Conservation (phyloP, 495 filamentous ascomycete genomes). For the Penicillium malachiteum region DNA sequence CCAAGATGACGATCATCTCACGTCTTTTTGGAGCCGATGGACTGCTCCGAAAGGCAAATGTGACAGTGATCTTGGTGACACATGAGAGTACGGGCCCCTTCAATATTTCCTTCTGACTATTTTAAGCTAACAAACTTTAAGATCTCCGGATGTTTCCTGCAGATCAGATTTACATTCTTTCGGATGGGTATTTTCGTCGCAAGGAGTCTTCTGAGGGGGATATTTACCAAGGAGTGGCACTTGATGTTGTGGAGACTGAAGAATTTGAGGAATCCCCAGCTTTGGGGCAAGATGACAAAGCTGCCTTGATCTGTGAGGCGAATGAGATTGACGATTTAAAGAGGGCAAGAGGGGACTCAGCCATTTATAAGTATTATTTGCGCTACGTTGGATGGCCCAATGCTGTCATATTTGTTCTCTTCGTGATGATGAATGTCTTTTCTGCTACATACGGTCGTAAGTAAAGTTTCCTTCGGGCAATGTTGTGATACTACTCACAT, state of each 20-base stretch:
- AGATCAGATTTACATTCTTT: neutral
- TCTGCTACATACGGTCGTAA: neutral
- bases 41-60: neutral
- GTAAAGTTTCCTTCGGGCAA: neutral
- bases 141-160: neutral
- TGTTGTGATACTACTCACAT: neutral
- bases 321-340: neutral
- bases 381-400: neutral
- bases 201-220: neutral
- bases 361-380: neutral
- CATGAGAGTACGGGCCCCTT: neutral
- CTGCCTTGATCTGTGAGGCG: neutral
- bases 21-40: neutral
- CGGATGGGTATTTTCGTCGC: neutral
- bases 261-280: neutral
- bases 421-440: slow-evolving; percentile 1
- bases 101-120: neutral
- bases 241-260: neutral
- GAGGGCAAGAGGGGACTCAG: neutral
- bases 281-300: neutral
- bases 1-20: neutral
- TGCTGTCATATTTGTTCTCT: neutral
- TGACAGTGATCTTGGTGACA: neutral
- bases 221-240: neutral
- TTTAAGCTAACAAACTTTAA: neutral